phyloP scores from a whole-genome alignment of 768 basidiomycete species.

The Amanita phalloides region DNA sequence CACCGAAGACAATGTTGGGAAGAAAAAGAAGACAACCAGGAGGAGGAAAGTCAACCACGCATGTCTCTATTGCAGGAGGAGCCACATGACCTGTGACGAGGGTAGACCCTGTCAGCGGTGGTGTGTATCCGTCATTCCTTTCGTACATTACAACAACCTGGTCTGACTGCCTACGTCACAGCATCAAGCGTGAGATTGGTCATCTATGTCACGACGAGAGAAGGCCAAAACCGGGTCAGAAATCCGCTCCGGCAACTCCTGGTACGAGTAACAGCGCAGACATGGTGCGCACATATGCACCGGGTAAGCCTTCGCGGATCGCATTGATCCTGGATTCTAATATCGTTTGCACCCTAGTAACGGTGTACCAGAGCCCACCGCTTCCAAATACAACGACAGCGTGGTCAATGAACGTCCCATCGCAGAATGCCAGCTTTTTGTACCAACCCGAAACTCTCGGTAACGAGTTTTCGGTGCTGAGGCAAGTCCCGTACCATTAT shows the following conservation, averaged over 20 bases:
- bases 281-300: slow-evolving; percentile 30
- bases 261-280: slow-evolving; percentile 14
- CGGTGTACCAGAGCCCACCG: slow-evolving; percentile 22
- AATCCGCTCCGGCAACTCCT: slow-evolving; percentile 23
- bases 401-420: slow-evolving; percentile 44
- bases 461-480: slow-evolving; percentile 75
- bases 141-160: slow-evolving; percentile 7
- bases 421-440: slow-evolving; percentile 32
- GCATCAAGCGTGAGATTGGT: slow-evolving; percentile 94
- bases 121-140: slow-evolving; percentile 35
- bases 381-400: slow-evolving; percentile 26
- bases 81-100: slow-evolving; percentile 90
- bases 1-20: slow-evolving; percentile 25
- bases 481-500: slow-evolving; percentile 30
- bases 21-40: slow-evolving; percentile 47
- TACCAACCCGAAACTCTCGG: slow-evolving; percentile 69
- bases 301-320: slow-evolving; percentile 22
- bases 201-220: slow-evolving; percentile 90
- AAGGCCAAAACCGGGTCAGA: slow-evolving; percentile 39
- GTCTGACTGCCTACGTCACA: slow-evolving; percentile 18
- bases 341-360: slow-evolving; percentile 16
- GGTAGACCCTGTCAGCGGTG: slow-evolving; percentile 88
- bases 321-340: not conserved
- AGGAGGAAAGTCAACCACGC: slow-evolving; percentile 87
- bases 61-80: slow-evolving; percentile 85